Percentiles rank a stretch among this genome's conserved stretches.
Conservation (phyloP, 371 early-diverging fungal species). For the Nematocida ironsii region DNA sequence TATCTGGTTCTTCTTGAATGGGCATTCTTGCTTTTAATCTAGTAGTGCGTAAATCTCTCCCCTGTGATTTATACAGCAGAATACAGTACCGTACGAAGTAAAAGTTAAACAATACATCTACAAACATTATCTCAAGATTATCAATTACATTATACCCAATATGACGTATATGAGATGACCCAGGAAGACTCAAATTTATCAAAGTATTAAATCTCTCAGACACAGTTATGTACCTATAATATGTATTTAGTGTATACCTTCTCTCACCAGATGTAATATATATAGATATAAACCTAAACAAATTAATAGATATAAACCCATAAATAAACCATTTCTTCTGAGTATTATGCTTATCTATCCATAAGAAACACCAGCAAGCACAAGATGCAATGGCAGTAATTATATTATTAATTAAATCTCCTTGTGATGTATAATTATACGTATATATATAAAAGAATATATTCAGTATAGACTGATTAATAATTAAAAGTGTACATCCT, state of each 20-base stretch:
- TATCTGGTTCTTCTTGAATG: too few relatives aligned
- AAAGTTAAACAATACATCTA: not conserved
- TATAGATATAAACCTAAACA: not conserved
- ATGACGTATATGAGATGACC: not conserved
- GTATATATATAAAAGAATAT: not conserved
- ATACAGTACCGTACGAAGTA: slow-evolving; percentile 4
- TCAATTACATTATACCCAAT: not conserved
- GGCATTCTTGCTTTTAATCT: too few relatives aligned
- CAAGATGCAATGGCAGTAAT: not conserved
- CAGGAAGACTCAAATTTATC: not conserved
- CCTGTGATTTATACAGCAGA: not conserved
- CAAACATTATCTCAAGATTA: not conserved
- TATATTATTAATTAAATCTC: not conserved
- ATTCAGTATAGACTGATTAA: not conserved
- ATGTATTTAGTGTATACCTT: not conserved
- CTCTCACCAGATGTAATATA: not conserved
- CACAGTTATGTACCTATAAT: not conserved
- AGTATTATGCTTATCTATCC: slow-evolving; percentile 5
- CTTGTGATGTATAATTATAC: not conserved
- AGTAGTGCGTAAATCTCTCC: too few relatives aligned
- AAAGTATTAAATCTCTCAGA: not conserved
- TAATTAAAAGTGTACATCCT: slow-evolving; percentile 5
- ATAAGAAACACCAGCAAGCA: slow-evolving; percentile 10
- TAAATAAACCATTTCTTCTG: slow-evolving; percentile 14
- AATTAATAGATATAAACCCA: not conserved